Conservation (phyloP, 2,329 filamentous ascomycete species). For the Shiraia bambusicola region DNA sequence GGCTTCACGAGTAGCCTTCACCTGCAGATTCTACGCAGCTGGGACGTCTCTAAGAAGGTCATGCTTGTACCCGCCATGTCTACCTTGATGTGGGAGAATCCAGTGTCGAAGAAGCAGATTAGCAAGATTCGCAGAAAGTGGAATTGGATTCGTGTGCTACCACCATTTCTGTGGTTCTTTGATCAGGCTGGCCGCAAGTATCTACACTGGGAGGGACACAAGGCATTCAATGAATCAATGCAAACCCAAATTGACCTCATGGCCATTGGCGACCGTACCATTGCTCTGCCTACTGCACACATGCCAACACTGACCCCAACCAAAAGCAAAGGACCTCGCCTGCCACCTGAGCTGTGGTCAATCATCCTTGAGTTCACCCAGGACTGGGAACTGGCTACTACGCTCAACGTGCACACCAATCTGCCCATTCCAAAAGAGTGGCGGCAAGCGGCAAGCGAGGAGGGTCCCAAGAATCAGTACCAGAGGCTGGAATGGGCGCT, state of each 20-base stretch:
- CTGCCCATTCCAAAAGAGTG: slow-evolving; percentile 73
- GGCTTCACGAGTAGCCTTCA: slow-evolving; percentile 80
- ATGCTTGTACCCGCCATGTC: slow-evolving; percentile 88
- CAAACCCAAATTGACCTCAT: slow-evolving; percentile 76
- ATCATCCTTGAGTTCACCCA: slow-evolving; percentile 80
- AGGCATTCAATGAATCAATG: slow-evolving; percentile 71
- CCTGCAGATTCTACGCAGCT: slow-evolving; percentile 77
- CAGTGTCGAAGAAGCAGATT: slow-evolving; percentile 83
- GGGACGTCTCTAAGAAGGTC: slow-evolving; percentile 84
- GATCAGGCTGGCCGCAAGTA: slow-evolving; percentile 55
- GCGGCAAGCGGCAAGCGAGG: slow-evolving; percentile 62
- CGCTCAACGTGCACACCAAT: slow-evolving; percentile 77
- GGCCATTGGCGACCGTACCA: slow-evolving; percentile 70
- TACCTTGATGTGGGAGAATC: slow-evolving; percentile 84
- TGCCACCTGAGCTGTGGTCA: slow-evolving; percentile 88
- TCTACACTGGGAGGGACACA: slow-evolving; percentile 60
- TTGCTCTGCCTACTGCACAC: slow-evolving; percentile 39
- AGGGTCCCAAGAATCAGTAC: slow-evolving; percentile 70
- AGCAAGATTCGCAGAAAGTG: slow-evolving; percentile 80
- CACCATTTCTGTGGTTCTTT: slow-evolving; percentile 81
- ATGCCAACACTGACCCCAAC: slow-evolving; percentile 35
- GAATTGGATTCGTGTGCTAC: slow-evolving; percentile 81
- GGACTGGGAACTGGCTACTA: slow-evolving; percentile 88
- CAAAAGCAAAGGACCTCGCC: slow-evolving; percentile 43
- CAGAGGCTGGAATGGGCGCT: slow-evolving; percentile 83